Conservation (phyloP, 768 basidiomycete genomes). For the Scleroderma citrinum region DNA sequence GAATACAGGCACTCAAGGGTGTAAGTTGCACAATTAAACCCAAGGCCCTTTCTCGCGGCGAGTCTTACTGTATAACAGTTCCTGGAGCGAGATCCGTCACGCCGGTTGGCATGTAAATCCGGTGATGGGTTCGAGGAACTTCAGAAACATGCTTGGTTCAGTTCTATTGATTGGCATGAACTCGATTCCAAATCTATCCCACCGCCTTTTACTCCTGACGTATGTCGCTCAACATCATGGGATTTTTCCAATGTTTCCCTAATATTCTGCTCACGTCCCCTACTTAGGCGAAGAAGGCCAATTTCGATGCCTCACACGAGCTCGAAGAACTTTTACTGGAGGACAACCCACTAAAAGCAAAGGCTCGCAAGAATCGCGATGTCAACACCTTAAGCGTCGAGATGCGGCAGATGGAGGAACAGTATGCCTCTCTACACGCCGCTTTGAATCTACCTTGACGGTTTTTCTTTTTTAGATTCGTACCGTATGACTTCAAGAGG, state of each 20-base stretch:
- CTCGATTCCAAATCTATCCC: slow-evolving; percentile 68
- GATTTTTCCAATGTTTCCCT: slow-evolving; percentile 6
- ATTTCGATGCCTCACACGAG: slow-evolving; percentile 98
- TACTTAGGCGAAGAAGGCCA: slow-evolving; percentile 89
- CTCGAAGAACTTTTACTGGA: slow-evolving; percentile 93
- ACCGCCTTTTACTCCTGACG: slow-evolving; percentile 89
- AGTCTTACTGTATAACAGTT: slow-evolving; percentile 44
- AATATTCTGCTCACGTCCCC: slow-evolving; percentile 6
- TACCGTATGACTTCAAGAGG: slow-evolving; percentile 86
- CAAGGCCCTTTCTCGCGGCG: slow-evolving; percentile 9
- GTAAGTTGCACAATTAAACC: slow-evolving; percentile 41
- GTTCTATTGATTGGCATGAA: slow-evolving; percentile 82
- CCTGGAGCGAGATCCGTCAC: slow-evolving; percentile 77
- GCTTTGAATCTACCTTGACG: slow-evolving; percentile 1
- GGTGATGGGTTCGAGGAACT: slow-evolving; percentile 79
- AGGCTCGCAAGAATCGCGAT: slow-evolving; percentile 89
- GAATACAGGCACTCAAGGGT: slow-evolving; percentile 72
- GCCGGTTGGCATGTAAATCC: slow-evolving; percentile 78
- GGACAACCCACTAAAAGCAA: slow-evolving; percentile 95
- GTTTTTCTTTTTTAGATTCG: slow-evolving; percentile 52
- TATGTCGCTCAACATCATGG: slow-evolving; percentile 34
- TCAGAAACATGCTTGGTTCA: slow-evolving; percentile 81
- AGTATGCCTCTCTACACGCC: slow-evolving; percentile 48
- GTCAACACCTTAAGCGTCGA: slow-evolving; percentile 74
- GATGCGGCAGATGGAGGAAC: slow-evolving; percentile 98